These are phyloP conservation scores for Lanmaoa pseudosensibilis DNA, from an alignment of 768 basidiomycete species.

Conservation along the genomic window DNA sequence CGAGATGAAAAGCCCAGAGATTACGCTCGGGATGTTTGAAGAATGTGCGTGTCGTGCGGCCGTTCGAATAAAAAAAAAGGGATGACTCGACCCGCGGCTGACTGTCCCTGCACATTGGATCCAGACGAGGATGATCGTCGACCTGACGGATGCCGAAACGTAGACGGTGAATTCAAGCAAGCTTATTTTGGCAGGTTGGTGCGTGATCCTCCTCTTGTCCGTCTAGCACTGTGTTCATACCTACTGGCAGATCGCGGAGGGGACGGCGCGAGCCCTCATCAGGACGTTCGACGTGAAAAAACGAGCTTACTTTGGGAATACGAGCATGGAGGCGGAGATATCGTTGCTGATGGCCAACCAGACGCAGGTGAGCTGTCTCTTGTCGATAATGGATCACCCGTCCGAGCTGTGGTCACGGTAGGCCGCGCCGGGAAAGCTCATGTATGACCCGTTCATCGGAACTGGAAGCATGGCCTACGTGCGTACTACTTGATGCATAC, in stretches of 20 bases:
- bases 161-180: conserved; percentile 66
- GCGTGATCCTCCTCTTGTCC: conserved; percentile 28
- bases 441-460: conserved; percentile 96
- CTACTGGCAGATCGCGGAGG: conserved; percentile 50
- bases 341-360: conserved; percentile 97
- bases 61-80: neutral
- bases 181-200: conserved; percentile 90
- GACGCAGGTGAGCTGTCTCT: conserved; percentile 60
- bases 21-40: conserved; percentile 75
- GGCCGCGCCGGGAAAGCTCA: conserved; percentile 84
- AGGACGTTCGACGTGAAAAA: conserved; percentile 84
- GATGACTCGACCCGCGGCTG: neutral
- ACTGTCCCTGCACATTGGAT: neutral
- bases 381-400: neutral
- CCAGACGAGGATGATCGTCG: conserved; percentile 54
- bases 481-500: conserved; percentile 5
- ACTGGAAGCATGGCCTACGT: conserved; percentile 93
- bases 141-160: conserved; percentile 50
- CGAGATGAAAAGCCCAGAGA: conserved; percentile 75
- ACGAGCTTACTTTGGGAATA: conserved; percentile 89
- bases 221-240: neutral
- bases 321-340: conserved; percentile 96
- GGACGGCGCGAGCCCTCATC: conserved; percentile 67
- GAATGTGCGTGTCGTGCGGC: conserved; percentile 61
- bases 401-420: conserved; percentile 33